Percentiles rank a stretch among this genome's conserved stretches.
phyloP scores from a whole-genome alignment of 108 stramenopile genomes.

The Parmales sp. region DNA sequence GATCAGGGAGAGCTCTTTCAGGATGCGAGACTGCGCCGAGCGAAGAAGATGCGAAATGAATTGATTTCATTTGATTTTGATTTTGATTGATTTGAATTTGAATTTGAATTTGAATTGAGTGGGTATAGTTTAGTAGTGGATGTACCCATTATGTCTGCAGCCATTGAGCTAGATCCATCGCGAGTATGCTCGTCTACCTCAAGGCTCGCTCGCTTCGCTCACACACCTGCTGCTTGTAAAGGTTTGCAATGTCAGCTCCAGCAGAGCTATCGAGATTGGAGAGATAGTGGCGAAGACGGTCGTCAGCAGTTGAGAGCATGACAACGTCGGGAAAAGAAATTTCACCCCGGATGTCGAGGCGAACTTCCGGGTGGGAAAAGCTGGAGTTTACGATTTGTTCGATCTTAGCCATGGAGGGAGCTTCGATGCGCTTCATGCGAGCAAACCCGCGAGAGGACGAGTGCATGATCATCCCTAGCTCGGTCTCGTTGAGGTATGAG shows the following conservation, averaged over 20 bases:
- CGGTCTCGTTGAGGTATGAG: background rate
- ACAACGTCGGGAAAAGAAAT: background rate
- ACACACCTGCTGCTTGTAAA: constrained; percentile 14
- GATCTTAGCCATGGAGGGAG: background rate
- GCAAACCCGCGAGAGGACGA: background rate
- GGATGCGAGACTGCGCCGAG: too few relatives aligned
- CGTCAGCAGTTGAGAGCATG: background rate
- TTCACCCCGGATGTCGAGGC: background rate
- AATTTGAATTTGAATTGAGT: too few relatives aligned
- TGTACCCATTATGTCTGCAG: too few relatives aligned
- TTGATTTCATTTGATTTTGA: too few relatives aligned
- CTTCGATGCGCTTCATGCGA: constrained; percentile 3
- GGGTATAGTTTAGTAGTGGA: too few relatives aligned
- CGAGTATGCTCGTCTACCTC: too few relatives aligned
- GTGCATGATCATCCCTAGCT: constrained; percentile 6
- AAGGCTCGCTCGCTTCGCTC: too few relatives aligned
- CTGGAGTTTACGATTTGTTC: background rate
- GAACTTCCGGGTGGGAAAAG: background rate
- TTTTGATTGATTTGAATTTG: too few relatives aligned
- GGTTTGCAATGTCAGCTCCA: constrained; percentile 2
- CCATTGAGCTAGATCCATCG: too few relatives aligned
- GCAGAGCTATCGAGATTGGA: constrained; percentile 8
- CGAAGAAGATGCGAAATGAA: too few relatives aligned
- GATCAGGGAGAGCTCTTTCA: background rate
- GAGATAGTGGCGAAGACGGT: background rate